Base-by-base conservation (phyloP, 1,284 basidiomycete species). In the Tilletia indica region DNA sequence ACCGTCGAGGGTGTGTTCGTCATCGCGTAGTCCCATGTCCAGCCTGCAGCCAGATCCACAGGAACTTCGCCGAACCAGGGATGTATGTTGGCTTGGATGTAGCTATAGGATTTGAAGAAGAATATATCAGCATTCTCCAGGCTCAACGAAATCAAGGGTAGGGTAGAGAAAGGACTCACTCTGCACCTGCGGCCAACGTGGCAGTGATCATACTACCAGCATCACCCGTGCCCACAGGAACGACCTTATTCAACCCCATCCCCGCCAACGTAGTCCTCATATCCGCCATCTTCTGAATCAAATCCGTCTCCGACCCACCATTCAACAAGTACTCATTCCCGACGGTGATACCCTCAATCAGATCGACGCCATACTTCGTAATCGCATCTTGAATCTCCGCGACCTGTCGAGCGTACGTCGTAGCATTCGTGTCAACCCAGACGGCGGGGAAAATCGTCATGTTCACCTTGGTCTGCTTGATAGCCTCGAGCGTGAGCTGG, bases 191-290 rank as follows among this genome's bases (percentile, higher is more conserved):
- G 0, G 93, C 87, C 25, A 98, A 89, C 71, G 88, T 77, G 0
- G 84, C 89, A 78, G 92, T 94, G 87, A 96, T 63, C 75, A 76
- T 79, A n/a, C 71, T 72, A 36, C 95, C 95, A 9, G 95, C 96
- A 80, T 99, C 95, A 6, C 92, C 89, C 14, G 90, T 97, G 21
- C 96, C 96, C 42, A 98, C 89, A 0, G 90, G 89, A 68, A 94
- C 86, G 6, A 78, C 78, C 78, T 88, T 88, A 72, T 80, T 77
- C 45, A 87, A 76, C 4, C 51, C 67, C 14, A 78, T 66, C 12
- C 82, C 86, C 9, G 85, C 73, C 71, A 94, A 79, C 86, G 12
- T 89, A 89, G 83, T 92, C 78, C 80, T 78, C 71, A 87, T 85
- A 19, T 82, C 90, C 1, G 87, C 82, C 74, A 96, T 92, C 83